These are phyloP conservation scores for Pyrus bretschneideri DNA, from an alignment of 306 rosid species.

Conservation along the genomic window DNA sequence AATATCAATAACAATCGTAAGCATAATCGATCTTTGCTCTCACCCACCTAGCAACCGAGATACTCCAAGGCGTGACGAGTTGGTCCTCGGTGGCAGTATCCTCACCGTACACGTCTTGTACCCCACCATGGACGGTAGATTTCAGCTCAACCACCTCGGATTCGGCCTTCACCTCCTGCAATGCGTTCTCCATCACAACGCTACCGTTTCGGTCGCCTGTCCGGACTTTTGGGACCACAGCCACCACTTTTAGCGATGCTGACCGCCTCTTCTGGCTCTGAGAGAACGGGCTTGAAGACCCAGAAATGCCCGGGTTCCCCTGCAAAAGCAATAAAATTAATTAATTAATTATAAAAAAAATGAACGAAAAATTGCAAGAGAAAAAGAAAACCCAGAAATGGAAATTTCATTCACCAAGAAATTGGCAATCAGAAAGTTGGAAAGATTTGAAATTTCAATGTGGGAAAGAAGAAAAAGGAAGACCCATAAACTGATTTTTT, in stretches of 20 bases:
- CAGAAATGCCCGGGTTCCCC: slow-evolving; percentile 41
- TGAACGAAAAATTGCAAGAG: background rate
- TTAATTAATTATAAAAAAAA: background rate
- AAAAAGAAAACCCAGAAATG: slow-evolving; percentile 9
- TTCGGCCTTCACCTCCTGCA: slow-evolving; percentile 31
- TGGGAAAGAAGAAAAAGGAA: background rate
- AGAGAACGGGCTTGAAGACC: slow-evolving; percentile 23
- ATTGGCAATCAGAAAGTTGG: background rate
- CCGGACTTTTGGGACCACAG: slow-evolving; percentile 36
- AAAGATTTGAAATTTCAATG: slow-evolving; percentile 12
- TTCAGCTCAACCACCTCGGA: slow-evolving; percentile 35
- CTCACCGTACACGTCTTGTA: slow-evolving; percentile 57
- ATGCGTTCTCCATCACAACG: slow-evolving; percentile 44
- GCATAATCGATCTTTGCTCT: background rate
- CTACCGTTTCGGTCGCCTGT: slow-evolving; percentile 49
- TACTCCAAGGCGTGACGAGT: slow-evolving; percentile 75
- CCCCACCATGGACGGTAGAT: slow-evolving; percentile 44
- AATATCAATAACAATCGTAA: background rate
- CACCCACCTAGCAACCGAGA: slow-evolving; percentile 88
- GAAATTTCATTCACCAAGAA: background rate
- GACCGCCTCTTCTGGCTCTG: slow-evolving; percentile 32
- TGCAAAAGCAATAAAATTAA: slow-evolving; percentile 3
- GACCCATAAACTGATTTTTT: background rate
- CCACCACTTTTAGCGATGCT: slow-evolving; percentile 37
- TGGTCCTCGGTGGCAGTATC: slow-evolving; percentile 75